phyloP scores from a whole-genome alignment of 148 eudicot genomes.

The Rhododendron griersonianum region DNA sequence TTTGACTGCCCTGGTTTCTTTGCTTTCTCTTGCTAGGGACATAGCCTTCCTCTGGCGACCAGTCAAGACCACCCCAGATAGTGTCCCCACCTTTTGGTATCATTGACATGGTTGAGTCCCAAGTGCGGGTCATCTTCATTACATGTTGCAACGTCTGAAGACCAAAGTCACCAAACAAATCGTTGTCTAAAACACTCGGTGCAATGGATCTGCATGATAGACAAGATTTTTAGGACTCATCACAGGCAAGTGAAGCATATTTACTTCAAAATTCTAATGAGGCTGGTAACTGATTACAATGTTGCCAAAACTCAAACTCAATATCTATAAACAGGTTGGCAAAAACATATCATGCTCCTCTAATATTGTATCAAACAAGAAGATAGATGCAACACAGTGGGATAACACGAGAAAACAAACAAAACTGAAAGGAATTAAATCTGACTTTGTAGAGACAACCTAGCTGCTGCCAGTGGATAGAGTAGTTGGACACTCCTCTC shows the following conservation, averaged over 20 bases:
- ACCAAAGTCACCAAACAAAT: conserved; percentile 46
- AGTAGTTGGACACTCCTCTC: not conserved
- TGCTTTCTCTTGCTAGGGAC: conserved; percentile 42
- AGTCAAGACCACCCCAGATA: conserved; percentile 94
- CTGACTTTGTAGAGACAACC: not conserved
- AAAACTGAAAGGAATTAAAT: not conserved
- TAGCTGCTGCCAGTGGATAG: not conserved
- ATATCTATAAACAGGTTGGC: not conserved
- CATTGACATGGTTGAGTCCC: conserved; percentile 99
- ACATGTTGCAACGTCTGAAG: conserved; percentile 77
- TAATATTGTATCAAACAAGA: not conserved
- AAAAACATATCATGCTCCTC: not conserved
- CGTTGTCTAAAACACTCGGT: conserved; percentile 72
- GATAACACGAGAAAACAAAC: conserved; percentile 5
- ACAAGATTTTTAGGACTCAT: not conserved
- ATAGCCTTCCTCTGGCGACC: conserved; percentile 89
- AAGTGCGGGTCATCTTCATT: conserved; percentile 94
- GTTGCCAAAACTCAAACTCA: not conserved
- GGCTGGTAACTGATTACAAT: not conserved
- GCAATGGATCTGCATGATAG: conserved; percentile 62
- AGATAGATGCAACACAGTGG: not conserved
- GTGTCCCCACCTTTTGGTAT: conserved; percentile 93
- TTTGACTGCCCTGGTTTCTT: conserved; percentile 25
- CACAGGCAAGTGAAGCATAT: conserved; percentile 13
- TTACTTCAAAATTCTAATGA: not conserved